These are phyloP conservation scores for Sarcodon sp. DNA, from an alignment of 768 basidiomycete genomes.

Conservation along the genomic window DNA sequence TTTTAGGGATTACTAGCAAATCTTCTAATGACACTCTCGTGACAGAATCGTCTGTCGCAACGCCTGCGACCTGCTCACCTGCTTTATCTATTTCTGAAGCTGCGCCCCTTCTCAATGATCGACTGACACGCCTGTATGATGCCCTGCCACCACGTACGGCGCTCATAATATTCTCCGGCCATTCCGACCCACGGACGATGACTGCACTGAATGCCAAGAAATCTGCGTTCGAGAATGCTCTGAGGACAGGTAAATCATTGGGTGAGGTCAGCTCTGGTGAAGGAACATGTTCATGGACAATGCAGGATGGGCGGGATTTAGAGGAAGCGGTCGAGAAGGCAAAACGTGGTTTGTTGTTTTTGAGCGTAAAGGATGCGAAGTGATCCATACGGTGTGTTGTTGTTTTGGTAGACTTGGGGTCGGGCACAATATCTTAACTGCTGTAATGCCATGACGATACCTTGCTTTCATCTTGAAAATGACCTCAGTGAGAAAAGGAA, in stretches of 20 bases:
- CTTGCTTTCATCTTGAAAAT: too few relatives aligned
- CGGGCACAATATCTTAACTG: too few relatives aligned
- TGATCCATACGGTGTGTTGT: too few relatives aligned
- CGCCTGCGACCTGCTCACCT: constrained; percentile 12
- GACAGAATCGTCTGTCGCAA: constrained; percentile 1
- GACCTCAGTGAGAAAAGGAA: too few relatives aligned
- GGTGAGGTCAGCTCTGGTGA: constrained; percentile 32
- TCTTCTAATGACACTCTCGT: constrained; percentile 21
- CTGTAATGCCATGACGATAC: too few relatives aligned
- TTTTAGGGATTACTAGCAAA: constrained; percentile 52
- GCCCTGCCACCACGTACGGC: constrained; percentile 72
- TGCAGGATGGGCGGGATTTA: constrained; percentile 61
- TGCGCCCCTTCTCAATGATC: constrained; percentile 34
- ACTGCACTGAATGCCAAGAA: constrained; percentile 58
- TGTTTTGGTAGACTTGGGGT: too few relatives aligned
- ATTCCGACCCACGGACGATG: constrained; percentile 81
- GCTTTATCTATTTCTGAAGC: constrained; percentile 7
- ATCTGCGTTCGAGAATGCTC: constrained; percentile 53
- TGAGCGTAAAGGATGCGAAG: constrained; percentile 35
- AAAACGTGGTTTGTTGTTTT: constrained; percentile 74
- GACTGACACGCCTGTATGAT: constrained; percentile 48
- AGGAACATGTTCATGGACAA: constrained; percentile 55
- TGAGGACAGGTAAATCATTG: constrained; percentile 39
- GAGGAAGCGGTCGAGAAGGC: constrained; percentile 73
- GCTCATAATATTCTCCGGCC: constrained; percentile 77